Evolutionary conservation across 2,329 filamentous ascomycete species (phyloP).

Genomic region (Penicillium sumatraense): DNA sequence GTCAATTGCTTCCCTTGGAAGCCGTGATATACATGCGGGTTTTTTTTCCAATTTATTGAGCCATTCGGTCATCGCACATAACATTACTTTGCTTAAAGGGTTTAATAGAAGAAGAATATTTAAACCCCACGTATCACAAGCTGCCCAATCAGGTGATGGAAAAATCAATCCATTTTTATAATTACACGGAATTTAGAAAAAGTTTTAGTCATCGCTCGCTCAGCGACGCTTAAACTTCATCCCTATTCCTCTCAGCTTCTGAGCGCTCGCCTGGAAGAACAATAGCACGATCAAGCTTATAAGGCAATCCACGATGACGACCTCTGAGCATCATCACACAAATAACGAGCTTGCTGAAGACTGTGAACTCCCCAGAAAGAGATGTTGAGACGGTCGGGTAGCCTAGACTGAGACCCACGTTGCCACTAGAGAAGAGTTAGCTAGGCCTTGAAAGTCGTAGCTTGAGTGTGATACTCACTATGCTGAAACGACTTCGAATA

Average conservation of each 20-base stretch:
- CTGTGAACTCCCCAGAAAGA: slow-evolving; percentile 52
- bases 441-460: slow-evolving; percentile 9
- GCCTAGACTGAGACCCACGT: slow-evolving; percentile 41
- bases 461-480: slow-evolving; percentile 34
- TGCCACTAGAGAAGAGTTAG: slow-evolving; percentile 30
- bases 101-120: too few species aligned
- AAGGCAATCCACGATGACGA: slow-evolving; percentile 59
- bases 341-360: slow-evolving; percentile 58
- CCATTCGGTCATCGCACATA: too few species aligned
- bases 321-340: slow-evolving; percentile 62
- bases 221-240: not conserved
- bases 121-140: too few species aligned
- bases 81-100: too few species aligned
- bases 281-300: slow-evolving; percentile 56
- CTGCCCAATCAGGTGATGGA: too few species aligned
- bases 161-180: too few species aligned
- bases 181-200: not conserved
- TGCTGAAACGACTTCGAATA: slow-evolving; percentile 48
- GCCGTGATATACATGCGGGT: too few species aligned
- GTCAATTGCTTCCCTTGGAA: too few species aligned
- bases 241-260: slow-evolving; percentile 2
- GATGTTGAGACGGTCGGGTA: slow-evolving; percentile 35
- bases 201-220: not conserved
- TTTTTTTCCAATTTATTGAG: too few species aligned
- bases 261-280: slow-evolving; percentile 33